These are phyloP conservation scores for Actinomucor elegans DNA, from an alignment of 371 early-diverging fungal species.

Conservation along the genomic window DNA sequence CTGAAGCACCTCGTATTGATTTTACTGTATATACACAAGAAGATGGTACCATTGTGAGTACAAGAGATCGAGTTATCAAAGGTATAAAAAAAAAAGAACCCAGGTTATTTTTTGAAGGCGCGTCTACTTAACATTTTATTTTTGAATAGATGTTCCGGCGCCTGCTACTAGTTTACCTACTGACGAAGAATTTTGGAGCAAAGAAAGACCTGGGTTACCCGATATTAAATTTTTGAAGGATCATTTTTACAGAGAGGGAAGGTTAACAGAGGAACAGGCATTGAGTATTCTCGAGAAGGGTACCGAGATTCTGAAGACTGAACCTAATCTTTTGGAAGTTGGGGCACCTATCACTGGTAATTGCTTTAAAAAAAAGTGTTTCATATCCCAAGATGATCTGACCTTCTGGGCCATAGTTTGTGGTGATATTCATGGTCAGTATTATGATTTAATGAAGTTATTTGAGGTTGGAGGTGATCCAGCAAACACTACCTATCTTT, in stretches of 20 bases:
- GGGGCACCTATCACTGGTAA: slow-evolving; percentile 64
- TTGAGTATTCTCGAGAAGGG: slow-evolving; percentile 80
- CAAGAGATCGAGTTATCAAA: slow-evolving; percentile 76
- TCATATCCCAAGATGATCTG: not conserved
- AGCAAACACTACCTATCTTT: slow-evolving; percentile 84
- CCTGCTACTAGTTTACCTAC: slow-evolving; percentile 56
- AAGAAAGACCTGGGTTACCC: slow-evolving; percentile 73
- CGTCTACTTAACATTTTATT: not conserved
- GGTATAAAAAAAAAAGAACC: slow-evolving; percentile 39
- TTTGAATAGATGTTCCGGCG: slow-evolving; percentile 38
- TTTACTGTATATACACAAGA: slow-evolving; percentile 77
- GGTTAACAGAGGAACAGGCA: slow-evolving; percentile 91
- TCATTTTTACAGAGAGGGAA: slow-evolving; percentile 91
- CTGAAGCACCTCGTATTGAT: slow-evolving; percentile 53
- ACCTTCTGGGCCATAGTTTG: slow-evolving; percentile 59
- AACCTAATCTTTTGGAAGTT: slow-evolving; percentile 86
- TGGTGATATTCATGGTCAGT: slow-evolving; percentile 99
- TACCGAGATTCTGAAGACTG: slow-evolving; percentile 76
- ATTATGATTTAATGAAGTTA: slow-evolving; percentile 97
- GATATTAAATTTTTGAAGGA: slow-evolving; percentile 82
- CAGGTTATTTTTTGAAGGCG: too few relatives aligned
- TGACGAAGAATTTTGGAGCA: slow-evolving; percentile 60
- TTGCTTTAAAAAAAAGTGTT: not conserved
- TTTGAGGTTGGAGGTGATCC: slow-evolving; percentile 98
- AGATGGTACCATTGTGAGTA: slow-evolving; percentile 76